Conservation (phyloP, 306 rosid genomes). For the Leucaena leucocephala region DNA sequence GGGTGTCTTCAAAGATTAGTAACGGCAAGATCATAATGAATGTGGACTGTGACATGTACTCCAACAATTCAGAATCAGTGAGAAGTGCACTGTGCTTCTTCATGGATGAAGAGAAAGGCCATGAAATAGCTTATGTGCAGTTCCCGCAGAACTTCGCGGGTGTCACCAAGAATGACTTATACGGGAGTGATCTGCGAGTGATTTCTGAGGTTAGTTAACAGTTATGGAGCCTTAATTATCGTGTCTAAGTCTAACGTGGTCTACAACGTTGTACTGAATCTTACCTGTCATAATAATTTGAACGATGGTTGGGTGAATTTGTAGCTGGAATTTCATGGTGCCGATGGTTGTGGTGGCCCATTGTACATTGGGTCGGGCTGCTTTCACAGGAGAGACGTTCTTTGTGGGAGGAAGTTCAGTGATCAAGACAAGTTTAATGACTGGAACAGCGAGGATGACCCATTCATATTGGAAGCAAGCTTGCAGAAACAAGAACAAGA, state of each 20-base stretch:
- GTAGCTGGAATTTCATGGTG: conserved; percentile 71
- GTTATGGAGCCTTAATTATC: background rate
- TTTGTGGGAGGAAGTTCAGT: conserved; percentile 60
- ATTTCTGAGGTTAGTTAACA: conserved; percentile 45
- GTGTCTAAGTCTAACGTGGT: background rate
- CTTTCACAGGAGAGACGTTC: conserved; percentile 75
- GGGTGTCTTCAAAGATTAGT: conserved; percentile 85
- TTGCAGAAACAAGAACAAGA: conserved; percentile 50
- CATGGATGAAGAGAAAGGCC: conserved; percentile 78
- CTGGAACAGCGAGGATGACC: conserved; percentile 36
- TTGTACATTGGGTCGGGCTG: conserved; percentile 73
- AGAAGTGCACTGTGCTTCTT: conserved; percentile 77
- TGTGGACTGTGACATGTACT: conserved; percentile 90
- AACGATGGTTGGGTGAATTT: background rate
- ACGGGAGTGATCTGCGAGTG: conserved; percentile 38
- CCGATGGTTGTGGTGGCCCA: conserved; percentile 76
- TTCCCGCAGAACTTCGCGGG: conserved; percentile 64
- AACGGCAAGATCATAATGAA: conserved; percentile 69
- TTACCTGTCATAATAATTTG: background rate
- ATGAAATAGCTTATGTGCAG: conserved; percentile 75
- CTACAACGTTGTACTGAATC: background rate
- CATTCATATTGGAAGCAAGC: conserved; percentile 18
- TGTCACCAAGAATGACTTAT: conserved; percentile 67
- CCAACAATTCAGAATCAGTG: conserved; percentile 70
- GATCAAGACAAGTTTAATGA: conserved; percentile 36